phyloP scores from a whole-genome alignment of 176 grass and related monocot genomes.

The Oropetium thomaeum region DNA sequence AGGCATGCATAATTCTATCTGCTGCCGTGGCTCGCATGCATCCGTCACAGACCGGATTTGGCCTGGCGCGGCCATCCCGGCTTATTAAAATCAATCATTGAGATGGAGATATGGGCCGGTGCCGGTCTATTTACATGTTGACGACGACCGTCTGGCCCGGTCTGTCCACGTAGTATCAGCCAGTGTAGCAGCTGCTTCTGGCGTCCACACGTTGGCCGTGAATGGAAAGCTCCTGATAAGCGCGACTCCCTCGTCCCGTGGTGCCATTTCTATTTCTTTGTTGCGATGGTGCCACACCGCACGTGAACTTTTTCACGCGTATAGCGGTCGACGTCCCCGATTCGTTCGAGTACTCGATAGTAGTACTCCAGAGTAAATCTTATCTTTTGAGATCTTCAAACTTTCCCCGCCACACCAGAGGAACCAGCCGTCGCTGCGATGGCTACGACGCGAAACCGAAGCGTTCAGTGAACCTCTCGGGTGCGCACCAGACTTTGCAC shows the following conservation, averaged over 20 bases:
- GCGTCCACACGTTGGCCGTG: conserved; percentile 21
- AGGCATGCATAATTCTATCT: background rate
- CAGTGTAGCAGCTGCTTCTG: background rate
- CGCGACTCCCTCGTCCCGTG: background rate
- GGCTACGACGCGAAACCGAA: background rate
- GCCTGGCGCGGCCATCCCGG: conserved; percentile 8
- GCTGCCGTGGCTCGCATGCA: conserved; percentile 10
- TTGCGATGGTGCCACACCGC: conserved; percentile 20
- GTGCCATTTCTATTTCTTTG: background rate
- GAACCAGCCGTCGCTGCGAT: background rate
- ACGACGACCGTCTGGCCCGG: background rate
- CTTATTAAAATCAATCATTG: conserved; percentile 16
- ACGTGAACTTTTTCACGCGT: conserved; percentile 1
- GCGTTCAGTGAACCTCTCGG: conserved; percentile 39
- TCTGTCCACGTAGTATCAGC: background rate
- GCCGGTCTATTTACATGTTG: background rate
- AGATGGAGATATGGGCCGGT: background rate
- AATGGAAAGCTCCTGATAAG: conserved; percentile 2
- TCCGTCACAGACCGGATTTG: background rate
- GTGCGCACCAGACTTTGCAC: background rate
- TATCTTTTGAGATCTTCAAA: background rate
- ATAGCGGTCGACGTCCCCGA: background rate
- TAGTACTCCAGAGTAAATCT: conserved; percentile 30
- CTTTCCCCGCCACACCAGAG: conserved; percentile 9
- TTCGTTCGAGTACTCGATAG: too few species aligned